Base-by-base conservation (phyloP, 768 basidiomycete species). In the Leccinum subtestaceum region DNA sequence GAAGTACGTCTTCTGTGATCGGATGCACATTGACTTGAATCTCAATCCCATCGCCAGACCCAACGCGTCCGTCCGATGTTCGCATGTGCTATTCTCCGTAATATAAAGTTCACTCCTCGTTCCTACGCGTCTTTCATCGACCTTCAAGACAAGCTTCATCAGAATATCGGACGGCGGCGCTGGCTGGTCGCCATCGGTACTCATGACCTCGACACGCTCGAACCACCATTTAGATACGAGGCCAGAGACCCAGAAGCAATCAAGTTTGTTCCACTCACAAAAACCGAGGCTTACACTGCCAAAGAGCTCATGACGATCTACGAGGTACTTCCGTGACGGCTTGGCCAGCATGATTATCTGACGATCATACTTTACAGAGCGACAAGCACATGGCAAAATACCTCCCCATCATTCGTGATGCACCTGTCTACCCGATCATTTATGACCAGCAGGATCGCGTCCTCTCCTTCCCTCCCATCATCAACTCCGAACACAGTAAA, bases 51-150 rank as follows among this genome's bases (percentile, higher is more conserved):
- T 55, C 51, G 19, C 47, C 36, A 95, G 93, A 91, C 88, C 11
- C 80, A 85, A 53, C 81, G 83, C 74, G 84, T 98, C 64, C 86
- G 97, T 64, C 95, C 95, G 1, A 88, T 85, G 76, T 95, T 98
- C 67, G 94, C 93, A 5, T 89, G 89, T 57, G 95, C 95, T 10
- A 79, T 98, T 58, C 81, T 99, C 50, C 91, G 97, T 62, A 90
- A 95, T 67, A 76, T 98, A 68, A 86, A 85, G 65, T 95, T 99
- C 77, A 93, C 91, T 29, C 85, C 85, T 46, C 81, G 83, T 53
- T 94, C 92, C 40, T 98, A 98, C 71, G 91, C 89, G 25, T 95
- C 93, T 61, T 98, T 99, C 84, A 96, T 99, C 66, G 97, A 98
- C 70, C 78, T 99, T n/a, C 97, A 99, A 76, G 97, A 99, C 71